Base-by-base conservation (phyloP, 768 basidiomycete genomes). In the Mycena filopes region DNA sequence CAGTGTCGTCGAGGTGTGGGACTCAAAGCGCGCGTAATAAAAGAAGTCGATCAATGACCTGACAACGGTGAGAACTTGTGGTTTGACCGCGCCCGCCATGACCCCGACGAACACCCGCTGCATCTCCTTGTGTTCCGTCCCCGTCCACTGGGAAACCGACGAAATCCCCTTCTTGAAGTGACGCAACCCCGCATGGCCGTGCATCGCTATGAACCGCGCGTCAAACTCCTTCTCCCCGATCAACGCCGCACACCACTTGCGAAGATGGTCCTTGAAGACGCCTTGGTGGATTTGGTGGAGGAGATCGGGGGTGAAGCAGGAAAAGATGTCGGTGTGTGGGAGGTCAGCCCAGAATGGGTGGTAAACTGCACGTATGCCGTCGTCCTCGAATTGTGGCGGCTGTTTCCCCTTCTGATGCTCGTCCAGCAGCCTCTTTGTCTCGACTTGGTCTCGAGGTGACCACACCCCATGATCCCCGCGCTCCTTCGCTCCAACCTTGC, bases 11-110 rank as follows among this genome's bases (percentile, higher is more conserved):
- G 57, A 47, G 23, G 57, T 59, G 20, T 49, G 57, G 8, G 57
- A 59, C 25, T 59, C 33, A 11, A 59, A 47, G 28, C 48, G 57
- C 16, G 58, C 47, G 40, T 41, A 59, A 48, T 50, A 75, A 6
- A 72, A 57, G 38, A 76, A 76, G 55, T 76, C 70, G 9, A 76
- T 49, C 6, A 72, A 20, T 1, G 64, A 71, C 8, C 73, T 71
- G 6, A 72, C 72, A 2, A 72, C 71, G 11, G 56, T 62, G 15
- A 72, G 33, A 21, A 78, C 73, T 11, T 47, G 45, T 4, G 45
- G 26, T n/a, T 67, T 61, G 3, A 69, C 70, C 3, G 71, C 68
- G 4, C 73, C 75, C 7, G 31, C 31, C 31, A 33, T 33, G 7
- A 33, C 69, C 11, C 75, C 72, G 3, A 79, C 63, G 47, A 76